Base-by-base conservation (phyloP, 1,139 yeast species). In the Scheffersomyces parashehatae region DNA sequence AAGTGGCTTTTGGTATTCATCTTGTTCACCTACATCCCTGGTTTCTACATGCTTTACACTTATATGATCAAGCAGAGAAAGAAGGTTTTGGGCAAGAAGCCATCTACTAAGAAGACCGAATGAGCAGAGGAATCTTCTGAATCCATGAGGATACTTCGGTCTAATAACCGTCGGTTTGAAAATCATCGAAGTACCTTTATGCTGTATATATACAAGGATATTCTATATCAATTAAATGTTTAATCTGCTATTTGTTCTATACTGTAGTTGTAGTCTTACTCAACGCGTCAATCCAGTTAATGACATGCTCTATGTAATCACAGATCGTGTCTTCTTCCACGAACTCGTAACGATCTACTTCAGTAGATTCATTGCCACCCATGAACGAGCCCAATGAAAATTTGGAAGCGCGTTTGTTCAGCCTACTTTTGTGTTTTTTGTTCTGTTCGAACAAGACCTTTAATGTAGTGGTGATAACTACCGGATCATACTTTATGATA, bases 1-100 rank as follows among this genome's bases (percentile, higher is more conserved):
- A 76, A 81, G 38, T 74, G 76, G 60, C 60, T 79, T 43, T 73
- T 90, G 55, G 73, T 80, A 48, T 74, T 65, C 2, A 72, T 81
- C 41, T 73, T 93, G 67, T 64, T 80, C 35, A 74, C 85, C 14
- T 93, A 91, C 61, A 73, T 85, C 38, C 97, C 98, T 5, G 96
- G 97, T 0, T 82, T 91, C 62, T 90, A 88, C 63, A 79, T 85
- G 59, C 75, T 93, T 59, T 93, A 82, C 69, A 76, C 87, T 13
- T 93, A 95, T 63, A 93, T 93, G 96, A 76, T 93, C 59, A 81
- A 77, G 54, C 98, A 93, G 69, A 83, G 98, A 70, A 77, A 68
- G 64, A 85, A 83, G 70, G 85, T 79, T 3, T 73, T 83, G 73
- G 72, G 71, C 14, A 75, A 67, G 53, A 52, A 42, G 42, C 41